Evolutionary conservation across 2,329 filamentous ascomycete species (phyloP).

Genomic region (Colletotrichum navitas): DNA sequence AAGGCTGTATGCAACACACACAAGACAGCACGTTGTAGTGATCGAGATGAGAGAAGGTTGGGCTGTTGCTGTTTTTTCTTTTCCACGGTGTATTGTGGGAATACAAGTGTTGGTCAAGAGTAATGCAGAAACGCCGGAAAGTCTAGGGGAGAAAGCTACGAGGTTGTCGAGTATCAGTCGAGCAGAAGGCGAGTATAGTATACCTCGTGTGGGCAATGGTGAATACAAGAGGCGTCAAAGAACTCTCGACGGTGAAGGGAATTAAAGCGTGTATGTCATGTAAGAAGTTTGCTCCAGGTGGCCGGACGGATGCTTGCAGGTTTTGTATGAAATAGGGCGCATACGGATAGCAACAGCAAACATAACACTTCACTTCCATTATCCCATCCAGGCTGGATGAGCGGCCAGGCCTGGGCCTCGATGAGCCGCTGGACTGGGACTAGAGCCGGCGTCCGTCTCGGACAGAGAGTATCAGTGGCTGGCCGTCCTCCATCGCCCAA

Average conservation of each 20-base stretch:
- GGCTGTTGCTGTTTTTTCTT: neutral
- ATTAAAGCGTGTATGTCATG: slow-evolving; percentile 11
- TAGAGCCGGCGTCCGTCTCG: slow-evolving; percentile 36
- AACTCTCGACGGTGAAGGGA: slow-evolving; percentile 29
- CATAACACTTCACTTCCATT: slow-evolving; percentile 17
- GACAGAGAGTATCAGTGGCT: slow-evolving; percentile 37
- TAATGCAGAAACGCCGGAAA: neutral
- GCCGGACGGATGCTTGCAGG: slow-evolving; percentile 27
- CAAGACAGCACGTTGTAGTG: neutral
- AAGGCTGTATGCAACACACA: neutral
- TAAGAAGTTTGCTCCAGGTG: neutral
- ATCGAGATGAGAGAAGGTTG: neutral
- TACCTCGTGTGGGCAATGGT: slow-evolving; percentile 11
- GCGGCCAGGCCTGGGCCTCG: slow-evolving; percentile 19
- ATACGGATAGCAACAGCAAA: slow-evolving; percentile 42
- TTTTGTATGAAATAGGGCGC: slow-evolving; percentile 41
- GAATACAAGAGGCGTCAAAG: slow-evolving; percentile 6
- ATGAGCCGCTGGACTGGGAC: slow-evolving; percentile 28
- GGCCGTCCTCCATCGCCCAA: slow-evolving; percentile 23
- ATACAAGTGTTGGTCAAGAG: neutral
- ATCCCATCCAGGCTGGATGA: slow-evolving; percentile 7
- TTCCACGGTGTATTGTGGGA: neutral
- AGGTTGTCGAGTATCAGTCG: slow-evolving; percentile 21
- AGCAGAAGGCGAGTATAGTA: slow-evolving; percentile 11
- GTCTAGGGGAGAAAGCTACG: neutral